A percentile compares a stretch with the other conserved stretches of the same genome.
Evolutionary conservation across 2,329 filamentous ascomycete genomes (phyloP).

Genomic region (Verticillium nonalfalfae): DNA sequence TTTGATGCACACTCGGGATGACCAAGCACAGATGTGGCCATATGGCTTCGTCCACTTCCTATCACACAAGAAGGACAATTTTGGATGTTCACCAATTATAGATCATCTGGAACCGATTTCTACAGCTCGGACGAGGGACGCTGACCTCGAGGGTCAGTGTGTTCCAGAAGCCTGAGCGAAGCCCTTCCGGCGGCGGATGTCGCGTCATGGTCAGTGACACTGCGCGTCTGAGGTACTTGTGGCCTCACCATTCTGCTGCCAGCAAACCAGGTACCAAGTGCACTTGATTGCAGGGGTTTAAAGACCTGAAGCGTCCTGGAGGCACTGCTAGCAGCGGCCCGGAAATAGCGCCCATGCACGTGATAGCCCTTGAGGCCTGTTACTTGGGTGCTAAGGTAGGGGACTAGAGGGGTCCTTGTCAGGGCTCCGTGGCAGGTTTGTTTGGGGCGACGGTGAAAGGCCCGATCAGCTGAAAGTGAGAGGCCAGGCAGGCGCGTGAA

Average conservation of each 20-base stretch:
- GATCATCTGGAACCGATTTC: neutral
- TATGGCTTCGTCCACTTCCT: neutral
- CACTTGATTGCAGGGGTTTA: neutral
- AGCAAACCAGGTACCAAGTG: neutral
- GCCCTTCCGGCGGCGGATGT: neutral
- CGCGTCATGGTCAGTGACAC: neutral
- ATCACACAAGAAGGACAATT: neutral
- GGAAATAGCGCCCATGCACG: conserved; percentile 6
- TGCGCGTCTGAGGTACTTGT: neutral
- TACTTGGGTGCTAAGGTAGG: neutral
- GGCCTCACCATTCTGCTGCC: neutral
- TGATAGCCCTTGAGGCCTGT: conserved; percentile 1
- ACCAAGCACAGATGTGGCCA: neutral
- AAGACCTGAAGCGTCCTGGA: neutral
- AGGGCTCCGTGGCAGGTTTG: neutral
- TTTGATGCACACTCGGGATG: neutral
- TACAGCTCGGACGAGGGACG: neutral
- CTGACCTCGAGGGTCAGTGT: neutral
- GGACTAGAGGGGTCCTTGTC: neutral
- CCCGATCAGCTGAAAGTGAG: neutral
- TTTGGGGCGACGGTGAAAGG: neutral
- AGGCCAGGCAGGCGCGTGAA: neutral
- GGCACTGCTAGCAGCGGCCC: neutral
- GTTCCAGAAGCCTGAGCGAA: neutral
- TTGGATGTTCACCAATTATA: neutral